Conservation (phyloP, 345 rosid genomes). For the Syzygium jambos region DNA sequence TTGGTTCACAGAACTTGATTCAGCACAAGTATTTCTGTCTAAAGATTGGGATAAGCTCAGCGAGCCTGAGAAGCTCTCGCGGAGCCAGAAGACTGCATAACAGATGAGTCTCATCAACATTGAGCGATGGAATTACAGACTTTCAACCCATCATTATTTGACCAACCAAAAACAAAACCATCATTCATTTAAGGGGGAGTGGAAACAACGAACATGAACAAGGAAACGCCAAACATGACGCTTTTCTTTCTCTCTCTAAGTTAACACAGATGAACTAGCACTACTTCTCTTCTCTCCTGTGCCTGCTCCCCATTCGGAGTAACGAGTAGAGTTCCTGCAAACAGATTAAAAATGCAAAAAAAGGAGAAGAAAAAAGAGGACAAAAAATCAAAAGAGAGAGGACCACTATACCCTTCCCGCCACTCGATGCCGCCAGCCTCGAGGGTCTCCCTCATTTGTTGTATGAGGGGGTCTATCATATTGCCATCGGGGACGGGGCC, state of each 20-base stretch:
- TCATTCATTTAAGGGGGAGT: too few relatives aligned
- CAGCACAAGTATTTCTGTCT: neutral
- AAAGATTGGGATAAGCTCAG: neutral
- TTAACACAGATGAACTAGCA: neutral
- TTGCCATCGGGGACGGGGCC: neutral
- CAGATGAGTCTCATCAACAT: too few relatives aligned
- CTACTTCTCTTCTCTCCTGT: neutral
- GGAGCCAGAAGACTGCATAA: too few relatives aligned
- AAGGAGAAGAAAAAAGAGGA: too few relatives aligned
- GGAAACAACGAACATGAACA: too few relatives aligned
- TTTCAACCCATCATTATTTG: too few relatives aligned
- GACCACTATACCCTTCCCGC: neutral
- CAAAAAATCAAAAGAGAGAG: neutral
- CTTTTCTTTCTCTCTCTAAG: neutral
- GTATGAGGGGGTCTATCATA: accelerated
- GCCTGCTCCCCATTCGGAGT: neutral
- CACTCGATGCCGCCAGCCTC: neutral
- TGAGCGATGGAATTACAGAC: too few relatives aligned
- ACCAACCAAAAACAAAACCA: too few relatives aligned
- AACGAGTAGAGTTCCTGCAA: neutral
- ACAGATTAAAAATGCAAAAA: neutral
- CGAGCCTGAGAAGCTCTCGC: neutral
- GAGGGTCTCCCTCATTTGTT: neutral
- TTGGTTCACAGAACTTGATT: neutral
- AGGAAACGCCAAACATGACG: too few relatives aligned